A percentile compares a stretch with the other conserved stretches of the same genome.
Evolutionary conservation across 192 early-diverging fungal species (phyloP).

Genomic region (Rhizophagus prolifer): DNA sequence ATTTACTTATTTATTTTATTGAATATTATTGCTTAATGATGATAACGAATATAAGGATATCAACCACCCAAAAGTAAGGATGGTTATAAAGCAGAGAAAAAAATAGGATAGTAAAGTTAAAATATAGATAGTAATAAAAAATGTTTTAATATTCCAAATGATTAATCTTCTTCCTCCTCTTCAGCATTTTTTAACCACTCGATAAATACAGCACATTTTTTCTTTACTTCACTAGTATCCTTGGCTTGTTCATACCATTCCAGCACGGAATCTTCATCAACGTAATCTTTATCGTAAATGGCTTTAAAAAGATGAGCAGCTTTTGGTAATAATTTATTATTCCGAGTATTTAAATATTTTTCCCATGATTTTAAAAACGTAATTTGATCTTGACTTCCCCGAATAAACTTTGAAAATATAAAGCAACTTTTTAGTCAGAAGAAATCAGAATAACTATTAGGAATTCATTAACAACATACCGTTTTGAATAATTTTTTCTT

Average conservation of each 20-base stretch:
- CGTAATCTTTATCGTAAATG: conserved; percentile 70
- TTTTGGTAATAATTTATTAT: conserved; percentile 48
- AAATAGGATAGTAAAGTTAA: neutral
- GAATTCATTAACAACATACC: conserved; percentile 24
- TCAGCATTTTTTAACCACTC: conserved; percentile 81
- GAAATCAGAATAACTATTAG: neutral
- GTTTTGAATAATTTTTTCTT: conserved; percentile 48
- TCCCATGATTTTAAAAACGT: conserved; percentile 62
- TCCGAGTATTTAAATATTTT: conserved; percentile 49
- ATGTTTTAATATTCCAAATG: too few species aligned
- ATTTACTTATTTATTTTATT: too few species aligned
- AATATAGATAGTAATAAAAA: neutral
- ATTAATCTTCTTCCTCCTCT: conserved; percentile 61
- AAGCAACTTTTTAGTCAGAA: neutral
- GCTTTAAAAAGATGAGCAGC: conserved; percentile 63
- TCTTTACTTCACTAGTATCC: conserved; percentile 58
- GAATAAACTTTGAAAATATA: conserved; percentile 50
- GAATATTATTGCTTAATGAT: too few species aligned
- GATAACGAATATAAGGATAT: too few species aligned
- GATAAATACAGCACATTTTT: conserved; percentile 65
- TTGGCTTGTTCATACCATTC: conserved; percentile 60
- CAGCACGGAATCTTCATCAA: conserved; percentile 80
- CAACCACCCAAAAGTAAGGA: neutral
- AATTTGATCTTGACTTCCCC: conserved; percentile 56
- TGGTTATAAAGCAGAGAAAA: neutral